These are phyloP conservation scores for Lactifluus piperatus DNA, from an alignment of 768 basidiomycete species.

Conservation along the genomic window DNA sequence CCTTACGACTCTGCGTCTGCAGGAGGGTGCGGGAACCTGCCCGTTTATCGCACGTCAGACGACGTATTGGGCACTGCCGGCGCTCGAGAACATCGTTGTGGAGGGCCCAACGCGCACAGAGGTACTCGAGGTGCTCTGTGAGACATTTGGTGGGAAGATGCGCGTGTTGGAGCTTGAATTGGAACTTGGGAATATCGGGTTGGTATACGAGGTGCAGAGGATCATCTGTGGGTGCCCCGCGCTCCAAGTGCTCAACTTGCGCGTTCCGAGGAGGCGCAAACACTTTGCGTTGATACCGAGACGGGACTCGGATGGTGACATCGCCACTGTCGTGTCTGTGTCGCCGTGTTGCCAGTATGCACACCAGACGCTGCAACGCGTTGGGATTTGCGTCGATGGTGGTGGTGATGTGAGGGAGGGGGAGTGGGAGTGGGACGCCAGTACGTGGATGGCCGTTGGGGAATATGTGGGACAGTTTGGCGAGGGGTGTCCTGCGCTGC, in stretches of 20 bases:
- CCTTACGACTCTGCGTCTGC: constrained; percentile 9
- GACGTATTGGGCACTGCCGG: constrained; percentile 10
- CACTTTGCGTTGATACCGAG: background rate
- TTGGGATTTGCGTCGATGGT: constrained; percentile 5
- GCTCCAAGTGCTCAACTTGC: constrained; percentile 13
- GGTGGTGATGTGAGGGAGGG: too few species aligned
- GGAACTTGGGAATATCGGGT: background rate
- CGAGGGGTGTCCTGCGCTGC: constrained; percentile 2
- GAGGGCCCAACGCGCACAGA: background rate
- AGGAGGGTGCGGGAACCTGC: background rate
- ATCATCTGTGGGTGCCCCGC: constrained; percentile 6
- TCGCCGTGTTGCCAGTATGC: background rate
- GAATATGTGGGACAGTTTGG: background rate
- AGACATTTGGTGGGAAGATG: background rate
- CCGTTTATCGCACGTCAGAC: constrained; percentile 12
- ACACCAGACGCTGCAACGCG: constrained; percentile 2
- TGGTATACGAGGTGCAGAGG: background rate
- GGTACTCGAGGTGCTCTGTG: constrained; percentile 8
- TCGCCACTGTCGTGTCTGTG: background rate
- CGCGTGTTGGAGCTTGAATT: constrained; percentile 4
- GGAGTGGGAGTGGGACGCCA: background rate
- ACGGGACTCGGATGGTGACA: background rate
- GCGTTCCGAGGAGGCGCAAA: background rate
- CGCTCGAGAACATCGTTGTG: constrained; percentile 12
- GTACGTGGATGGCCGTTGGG: background rate